Base-by-base conservation (phyloP, 495 filamentous ascomycete genomes). In the Aspergillus campestris region DNA sequence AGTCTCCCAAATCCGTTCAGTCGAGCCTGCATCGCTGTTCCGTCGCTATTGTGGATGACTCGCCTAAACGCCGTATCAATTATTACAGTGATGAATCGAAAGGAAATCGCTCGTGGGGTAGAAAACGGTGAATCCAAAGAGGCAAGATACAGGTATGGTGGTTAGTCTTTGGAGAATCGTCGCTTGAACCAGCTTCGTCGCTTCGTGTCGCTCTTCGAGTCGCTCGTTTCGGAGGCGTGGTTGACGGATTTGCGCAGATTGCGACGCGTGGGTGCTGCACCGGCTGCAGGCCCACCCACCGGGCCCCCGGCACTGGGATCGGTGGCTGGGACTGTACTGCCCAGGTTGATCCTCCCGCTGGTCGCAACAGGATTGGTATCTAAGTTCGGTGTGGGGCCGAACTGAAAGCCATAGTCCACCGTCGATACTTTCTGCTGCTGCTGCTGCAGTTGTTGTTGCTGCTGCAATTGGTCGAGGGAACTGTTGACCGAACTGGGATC, bases 401-500 rank as follows among this genome's bases (percentile, higher is more conserved):
- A 75, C 7, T 58, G 67, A 49, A 71, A 74, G 5, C 78, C 79
- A 51, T 83, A 82, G 24, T 50, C 63, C 38, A 82, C 79, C 28
- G 65, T 69, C 5, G 69, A 58, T 9, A 74, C 70, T n/a, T 64
- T 66, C 55, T 81, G 76, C 3, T 67, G 55, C 2, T 57, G 47
- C 7, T 58, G 63, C 49, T 62, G 61, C 53, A 59, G 53, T 33
- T 57, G 60, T 41, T 79, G 68, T 8, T 73, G 66, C 43, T 81
- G 75, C 35, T 78, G 74, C 18, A 81, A 65, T 40, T 86, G 82
- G 50, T 95, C 87, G 44, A 90, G 75, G 4, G 87, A 94, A 66
- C 86, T 94, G 65, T 94, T 94, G 48, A 94, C 81, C 47, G 87
- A 92, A 61, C 85, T 94, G 1, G 88, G 89, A 51, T 95, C 87